These are phyloP conservation scores for Penicillium samsonianum DNA, from an alignment of 495 filamentous ascomycete species.

Conservation along the genomic window DNA sequence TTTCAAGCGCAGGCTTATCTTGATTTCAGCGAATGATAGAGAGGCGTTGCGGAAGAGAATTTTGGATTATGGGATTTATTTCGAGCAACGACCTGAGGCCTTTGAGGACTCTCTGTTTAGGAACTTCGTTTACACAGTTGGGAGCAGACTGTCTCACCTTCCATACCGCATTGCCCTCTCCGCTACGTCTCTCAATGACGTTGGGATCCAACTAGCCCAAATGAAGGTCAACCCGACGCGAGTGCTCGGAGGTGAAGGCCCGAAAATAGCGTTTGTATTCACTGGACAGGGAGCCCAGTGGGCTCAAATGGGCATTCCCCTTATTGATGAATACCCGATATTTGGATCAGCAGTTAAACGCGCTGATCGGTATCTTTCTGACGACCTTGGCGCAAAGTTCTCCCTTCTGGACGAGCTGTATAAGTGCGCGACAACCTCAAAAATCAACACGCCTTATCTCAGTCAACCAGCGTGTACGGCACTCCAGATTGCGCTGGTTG, in stretches of 20 bases:
- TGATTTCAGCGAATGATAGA: slow-evolving; percentile 35
- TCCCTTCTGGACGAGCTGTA: slow-evolving; percentile 21
- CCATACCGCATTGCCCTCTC: slow-evolving; percentile 29
- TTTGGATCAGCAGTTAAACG: slow-evolving; percentile 26
- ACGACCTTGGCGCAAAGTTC: slow-evolving; percentile 25
- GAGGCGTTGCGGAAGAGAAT: slow-evolving; percentile 28
- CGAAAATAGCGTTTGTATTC: slow-evolving; percentile 35
- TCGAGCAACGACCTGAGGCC: slow-evolving; percentile 34
- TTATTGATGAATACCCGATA: slow-evolving; percentile 26
- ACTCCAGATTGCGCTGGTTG: slow-evolving; percentile 40
- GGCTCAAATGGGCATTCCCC: slow-evolving; percentile 36
- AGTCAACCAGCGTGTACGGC: slow-evolving; percentile 42
- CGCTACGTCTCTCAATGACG: slow-evolving; percentile 29
- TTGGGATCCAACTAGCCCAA: slow-evolving; percentile 27
- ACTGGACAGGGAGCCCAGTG: slow-evolving; percentile 49
- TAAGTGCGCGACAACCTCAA: slow-evolving; percentile 9
- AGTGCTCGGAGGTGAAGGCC: slow-evolving; percentile 20
- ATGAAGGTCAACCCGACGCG: slow-evolving; percentile 25
- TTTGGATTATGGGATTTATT: slow-evolving; percentile 31
- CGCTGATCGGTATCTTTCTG: slow-evolving; percentile 22
- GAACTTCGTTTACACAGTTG: slow-evolving; percentile 32
- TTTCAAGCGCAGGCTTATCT: slow-evolving; percentile 25
- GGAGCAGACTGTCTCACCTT: slow-evolving; percentile 30
- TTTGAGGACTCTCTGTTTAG: slow-evolving; percentile 32
- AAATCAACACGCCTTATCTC: slow-evolving; percentile 27